phyloP scores from a whole-genome alignment of 148 eudicot genomes.

The Heliosperma pusillum region DNA sequence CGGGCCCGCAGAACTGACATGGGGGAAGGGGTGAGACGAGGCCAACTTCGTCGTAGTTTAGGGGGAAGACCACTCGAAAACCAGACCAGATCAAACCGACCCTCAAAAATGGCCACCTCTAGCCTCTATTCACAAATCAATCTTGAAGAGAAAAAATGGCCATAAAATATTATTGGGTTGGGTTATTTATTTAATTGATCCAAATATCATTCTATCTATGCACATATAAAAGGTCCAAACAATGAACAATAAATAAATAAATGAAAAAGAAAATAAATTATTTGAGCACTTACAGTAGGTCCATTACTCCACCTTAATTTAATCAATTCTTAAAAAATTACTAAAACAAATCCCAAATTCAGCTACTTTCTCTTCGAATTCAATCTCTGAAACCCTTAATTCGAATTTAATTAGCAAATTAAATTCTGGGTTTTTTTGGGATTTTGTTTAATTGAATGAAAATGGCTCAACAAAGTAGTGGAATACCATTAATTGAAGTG shows the following conservation, averaged over 20 bases:
- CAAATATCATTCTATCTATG: neutral
- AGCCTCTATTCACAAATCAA: too few species aligned
- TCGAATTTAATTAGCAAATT: neutral
- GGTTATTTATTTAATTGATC: neutral
- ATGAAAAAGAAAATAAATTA: neutral
- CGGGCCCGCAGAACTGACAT: too few species aligned
- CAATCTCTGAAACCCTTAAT: neutral
- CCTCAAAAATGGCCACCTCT: too few species aligned
- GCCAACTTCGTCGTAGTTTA: too few species aligned
- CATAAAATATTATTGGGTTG: too few species aligned
- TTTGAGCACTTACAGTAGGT: slow-evolving; percentile 7
- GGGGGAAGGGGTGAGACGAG: too few species aligned
- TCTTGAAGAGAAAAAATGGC: too few species aligned
- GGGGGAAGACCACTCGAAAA: too few species aligned
- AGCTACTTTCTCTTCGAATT: neutral
- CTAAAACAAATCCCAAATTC: neutral
- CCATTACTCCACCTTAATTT: slow-evolving; percentile 11
- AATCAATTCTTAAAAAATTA: neutral
- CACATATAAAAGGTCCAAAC: neutral
- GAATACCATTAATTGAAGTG: slow-evolving; percentile 61
- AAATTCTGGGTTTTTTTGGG: neutral
- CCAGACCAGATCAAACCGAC: too few species aligned
- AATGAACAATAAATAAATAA: neutral
- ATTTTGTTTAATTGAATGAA: slow-evolving; percentile 9
- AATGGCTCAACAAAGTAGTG: slow-evolving; percentile 43